Evolutionary conservation across 2,329 filamentous ascomycete species (phyloP).

Genomic region (Daldinia sp.): DNA sequence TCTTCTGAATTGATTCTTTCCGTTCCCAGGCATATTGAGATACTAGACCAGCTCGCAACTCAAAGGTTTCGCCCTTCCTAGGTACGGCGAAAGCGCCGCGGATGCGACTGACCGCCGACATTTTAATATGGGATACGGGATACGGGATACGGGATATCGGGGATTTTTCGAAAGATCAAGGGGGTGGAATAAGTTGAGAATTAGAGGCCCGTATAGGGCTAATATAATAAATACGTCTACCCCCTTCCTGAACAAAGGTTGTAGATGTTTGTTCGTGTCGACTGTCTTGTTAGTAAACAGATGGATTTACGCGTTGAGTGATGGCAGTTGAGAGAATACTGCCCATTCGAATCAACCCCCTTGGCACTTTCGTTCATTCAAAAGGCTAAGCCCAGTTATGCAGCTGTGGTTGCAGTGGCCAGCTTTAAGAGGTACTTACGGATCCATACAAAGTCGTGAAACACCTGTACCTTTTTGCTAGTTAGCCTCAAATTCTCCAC

Average conservation of each 20-base stretch:
- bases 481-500: too few species aligned
- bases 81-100: slow-evolving; percentile 91
- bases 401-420: not conserved
- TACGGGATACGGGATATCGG: too few species aligned
- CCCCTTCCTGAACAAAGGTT: slow-evolving; percentile 7
- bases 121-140: slow-evolving; percentile 46
- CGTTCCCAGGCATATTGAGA: slow-evolving; percentile 99
- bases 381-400: slow-evolving; percentile 3
- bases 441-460: too few species aligned
- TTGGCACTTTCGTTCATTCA: slow-evolving; percentile 15
- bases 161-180: slow-evolving; percentile 14
- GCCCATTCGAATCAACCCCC: slow-evolving; percentile 24
- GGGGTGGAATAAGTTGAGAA: slow-evolving; percentile 18
- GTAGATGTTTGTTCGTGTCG: slow-evolving; percentile 6
- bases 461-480: too few species aligned
- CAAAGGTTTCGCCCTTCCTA: slow-evolving; percentile 97
- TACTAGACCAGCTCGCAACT: slow-evolving; percentile 91
- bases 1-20: slow-evolving; percentile 99
- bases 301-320: slow-evolving; percentile 1
- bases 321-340: slow-evolving; percentile 17
- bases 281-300: slow-evolving; percentile 7
- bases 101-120: slow-evolving; percentile 96
- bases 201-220: slow-evolving; percentile 44
- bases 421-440: too few species aligned
- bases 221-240: slow-evolving; percentile 36